Evolutionary conservation across 2,329 filamentous ascomycete species (phyloP).

Genomic region (Fusarium sp.): DNA sequence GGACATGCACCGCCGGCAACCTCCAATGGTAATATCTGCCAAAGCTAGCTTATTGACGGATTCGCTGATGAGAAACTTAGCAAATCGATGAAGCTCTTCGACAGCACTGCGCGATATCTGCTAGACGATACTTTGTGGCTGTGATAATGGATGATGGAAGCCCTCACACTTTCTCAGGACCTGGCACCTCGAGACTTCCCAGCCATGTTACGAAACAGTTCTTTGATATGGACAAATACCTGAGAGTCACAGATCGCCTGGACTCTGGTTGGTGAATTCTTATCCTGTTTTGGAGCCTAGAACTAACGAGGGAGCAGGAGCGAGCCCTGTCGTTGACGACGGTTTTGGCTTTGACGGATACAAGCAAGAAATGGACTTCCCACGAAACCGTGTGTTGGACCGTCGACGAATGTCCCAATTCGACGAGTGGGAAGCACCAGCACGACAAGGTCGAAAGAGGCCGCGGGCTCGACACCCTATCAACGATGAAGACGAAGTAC

Average conservation of each 20-base stretch:
- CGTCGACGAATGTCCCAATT: slow-evolving; percentile 53
- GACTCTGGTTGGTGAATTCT: slow-evolving; percentile 56
- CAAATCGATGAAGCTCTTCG: slow-evolving; percentile 67
- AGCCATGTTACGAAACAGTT: slow-evolving; percentile 61
- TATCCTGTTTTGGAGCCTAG: background rate
- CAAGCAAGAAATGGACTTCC: slow-evolving; percentile 46
- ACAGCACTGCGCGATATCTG: slow-evolving; percentile 67
- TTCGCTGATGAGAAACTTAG: slow-evolving; percentile 52
- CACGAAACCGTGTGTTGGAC: slow-evolving; percentile 49
- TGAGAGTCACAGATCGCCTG: slow-evolving; percentile 56
- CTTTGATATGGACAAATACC: slow-evolving; percentile 62
- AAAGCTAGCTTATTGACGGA: background rate
- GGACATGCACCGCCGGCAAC: slow-evolving; percentile 55
- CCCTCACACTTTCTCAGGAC: slow-evolving; percentile 62
- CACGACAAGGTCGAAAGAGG: slow-evolving; percentile 51
- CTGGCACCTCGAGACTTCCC: slow-evolving; percentile 55
- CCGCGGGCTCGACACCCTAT: slow-evolving; percentile 55
- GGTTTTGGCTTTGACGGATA: slow-evolving; percentile 50
- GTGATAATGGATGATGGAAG: slow-evolving; percentile 65
- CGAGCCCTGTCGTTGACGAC: slow-evolving; percentile 55
- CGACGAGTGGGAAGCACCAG: slow-evolving; percentile 53
- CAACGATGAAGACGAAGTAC: slow-evolving; percentile 60
- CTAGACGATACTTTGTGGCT: slow-evolving; percentile 67
- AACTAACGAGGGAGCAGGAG: slow-evolving; percentile 48
- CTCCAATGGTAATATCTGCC: slow-evolving; percentile 56